These are phyloP conservation scores for Euphorbia schlechtendalii DNA, from an alignment of 441 rosid genomes.

Conservation along the genomic window DNA sequence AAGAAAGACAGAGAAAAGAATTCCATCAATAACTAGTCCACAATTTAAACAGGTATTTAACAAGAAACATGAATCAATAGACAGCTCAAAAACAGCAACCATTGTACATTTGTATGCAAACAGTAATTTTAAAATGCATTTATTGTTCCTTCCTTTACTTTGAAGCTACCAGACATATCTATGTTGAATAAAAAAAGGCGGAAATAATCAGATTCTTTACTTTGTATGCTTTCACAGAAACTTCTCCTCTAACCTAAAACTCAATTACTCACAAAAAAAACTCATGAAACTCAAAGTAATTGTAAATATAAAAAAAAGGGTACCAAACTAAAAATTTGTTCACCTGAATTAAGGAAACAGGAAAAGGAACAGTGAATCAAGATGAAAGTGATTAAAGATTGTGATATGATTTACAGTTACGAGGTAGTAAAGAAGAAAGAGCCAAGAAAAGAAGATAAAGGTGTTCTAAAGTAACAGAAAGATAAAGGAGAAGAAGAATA, in stretches of 20 bases:
- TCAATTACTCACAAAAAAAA: neutral
- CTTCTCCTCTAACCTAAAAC: slow-evolving; percentile 9
- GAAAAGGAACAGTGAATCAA: neutral
- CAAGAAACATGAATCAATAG: slow-evolving; percentile 2
- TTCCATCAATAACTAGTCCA: neutral
- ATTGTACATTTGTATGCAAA: slow-evolving; percentile 1
- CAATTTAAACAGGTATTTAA: neutral
- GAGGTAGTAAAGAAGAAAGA: slow-evolving; percentile 17
- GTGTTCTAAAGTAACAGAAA: slow-evolving; percentile 13
- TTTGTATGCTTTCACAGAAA: slow-evolving; percentile 7
- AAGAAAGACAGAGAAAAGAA: slow-evolving; percentile 13
- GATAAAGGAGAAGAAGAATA: neutral
- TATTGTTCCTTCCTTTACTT: slow-evolving; percentile 33
- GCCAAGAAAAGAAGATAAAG: slow-evolving; percentile 30
- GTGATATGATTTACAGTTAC: slow-evolving; percentile 21
- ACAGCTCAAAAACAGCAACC: neutral
- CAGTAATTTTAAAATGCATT: slow-evolving; percentile 9
- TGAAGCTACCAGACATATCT: slow-evolving; percentile 26
- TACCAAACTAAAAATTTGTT: neutral
- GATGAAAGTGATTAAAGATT: neutral
- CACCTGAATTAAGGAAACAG: neutral
- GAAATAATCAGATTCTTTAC: slow-evolving; percentile 16
- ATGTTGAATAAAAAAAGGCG: slow-evolving; percentile 1
- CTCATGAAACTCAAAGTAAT: slow-evolving; percentile 1
- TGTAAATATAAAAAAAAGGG: no score